Evolutionary conservation across 2,329 filamentous ascomycete genomes (phyloP).

Genomic region (Aspergillus pseudonomiae): DNA sequence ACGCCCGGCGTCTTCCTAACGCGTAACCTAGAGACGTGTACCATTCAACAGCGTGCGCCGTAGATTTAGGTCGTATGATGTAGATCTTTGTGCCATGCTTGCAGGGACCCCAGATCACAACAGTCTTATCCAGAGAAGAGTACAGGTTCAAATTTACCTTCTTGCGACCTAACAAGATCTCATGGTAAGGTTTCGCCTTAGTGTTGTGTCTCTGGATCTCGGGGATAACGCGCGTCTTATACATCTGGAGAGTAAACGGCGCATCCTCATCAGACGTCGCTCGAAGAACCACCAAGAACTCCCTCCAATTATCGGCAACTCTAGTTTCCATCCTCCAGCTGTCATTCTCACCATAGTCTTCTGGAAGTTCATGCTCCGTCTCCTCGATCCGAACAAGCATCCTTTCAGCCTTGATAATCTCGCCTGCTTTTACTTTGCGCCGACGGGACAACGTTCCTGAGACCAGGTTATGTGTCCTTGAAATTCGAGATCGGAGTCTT

Average conservation of each 20-base stretch:
- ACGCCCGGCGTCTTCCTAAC: constrained; percentile 61
- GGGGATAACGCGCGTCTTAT: constrained; percentile 65
- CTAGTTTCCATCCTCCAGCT: constrained; percentile 62
- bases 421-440: constrained; percentile 55
- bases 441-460: constrained; percentile 37
- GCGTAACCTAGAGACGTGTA: constrained; percentile 66
- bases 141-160: constrained; percentile 63
- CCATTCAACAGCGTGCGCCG: constrained; percentile 67
- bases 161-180: constrained; percentile 59
- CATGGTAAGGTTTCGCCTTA: constrained; percentile 58
- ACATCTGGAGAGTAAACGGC: constrained; percentile 61
- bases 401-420: constrained; percentile 68
- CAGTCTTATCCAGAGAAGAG: constrained; percentile 67
- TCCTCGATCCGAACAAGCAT: constrained; percentile 68
- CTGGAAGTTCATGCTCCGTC: constrained; percentile 55
- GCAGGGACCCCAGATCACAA: constrained; percentile 63
- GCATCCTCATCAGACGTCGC: constrained; percentile 58
- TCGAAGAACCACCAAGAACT: constrained; percentile 65
- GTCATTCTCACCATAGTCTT: constrained; percentile 66
- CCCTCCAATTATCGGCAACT: constrained; percentile 66
- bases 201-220: constrained; percentile 58
- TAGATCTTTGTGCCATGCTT: constrained; percentile 61
- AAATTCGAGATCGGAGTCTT: constrained; percentile 42
- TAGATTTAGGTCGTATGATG: constrained; percentile 64
- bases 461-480: constrained; percentile 39